Evolutionary conservation across 1,139 yeast species (phyloP), one percentile per base, ranked within the genome.

Genomic region (Debaryomyces fabryi): DNA sequence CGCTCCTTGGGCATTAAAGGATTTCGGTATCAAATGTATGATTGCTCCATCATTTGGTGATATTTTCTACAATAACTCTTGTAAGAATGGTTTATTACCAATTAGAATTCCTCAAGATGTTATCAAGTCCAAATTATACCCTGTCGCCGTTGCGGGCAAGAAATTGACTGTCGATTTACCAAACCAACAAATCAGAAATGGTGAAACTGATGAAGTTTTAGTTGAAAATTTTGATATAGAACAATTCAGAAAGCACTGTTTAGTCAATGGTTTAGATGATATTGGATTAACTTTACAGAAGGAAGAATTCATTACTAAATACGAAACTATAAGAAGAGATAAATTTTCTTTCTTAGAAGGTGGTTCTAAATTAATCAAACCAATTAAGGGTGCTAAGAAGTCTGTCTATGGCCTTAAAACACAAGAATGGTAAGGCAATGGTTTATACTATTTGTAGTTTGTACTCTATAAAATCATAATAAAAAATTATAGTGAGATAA

Each of bases 1-100:
- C 63, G 99, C 99, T 21, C 98, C 99, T 50, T 93, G 99, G 99
- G 99, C 99, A 3, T 80, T 93, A 57, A 92, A 90, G 63, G 99
- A 93, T 72, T 93, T 93, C 63, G 99, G 99, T 67, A 91, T 93
- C 69, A 86, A 88, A 69, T 87, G 93, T 55, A 88, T 93, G 65
- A 91, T 93, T 70, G 98, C 99, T 4, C 98, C 98, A 51, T 90
- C 97, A 1, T 93, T 92, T 62, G 99, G 99, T 67, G 99, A 93
- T 71, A 93, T 93, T 61, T 93, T 93, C 79, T 92, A 89, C 82
- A 93, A 88, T 76, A 93, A 93, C 76, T 91, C 97, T 45, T 88
- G 88, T 78, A 93, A 93, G 76, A 93, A 93, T 71, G 97, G 97
- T 44, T 79, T 93, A 67, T 76, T 93, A 57, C 97, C 98, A 52